These are phyloP conservation scores for Gossypium herbaceum DNA, from an alignment of 345 rosid species.

Conservation along the genomic window DNA sequence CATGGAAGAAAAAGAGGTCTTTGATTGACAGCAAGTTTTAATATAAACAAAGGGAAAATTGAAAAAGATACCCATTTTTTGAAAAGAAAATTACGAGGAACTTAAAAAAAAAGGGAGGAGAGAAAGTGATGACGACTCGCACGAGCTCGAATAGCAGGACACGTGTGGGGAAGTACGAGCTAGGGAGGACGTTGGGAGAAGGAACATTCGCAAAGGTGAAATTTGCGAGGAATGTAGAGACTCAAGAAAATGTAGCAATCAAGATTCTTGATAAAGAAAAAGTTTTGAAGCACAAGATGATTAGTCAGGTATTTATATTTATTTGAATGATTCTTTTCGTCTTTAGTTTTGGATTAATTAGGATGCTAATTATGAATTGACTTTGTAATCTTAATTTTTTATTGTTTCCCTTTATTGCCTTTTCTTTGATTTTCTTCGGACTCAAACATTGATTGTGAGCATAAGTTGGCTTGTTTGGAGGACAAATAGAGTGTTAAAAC, in stretches of 20 bases:
- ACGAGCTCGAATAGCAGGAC: conserved; percentile 45
- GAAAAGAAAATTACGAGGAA: neutral
- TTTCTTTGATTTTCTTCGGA: neutral
- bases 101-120: neutral
- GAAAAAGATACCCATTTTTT: no score
- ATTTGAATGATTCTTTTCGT: neutral
- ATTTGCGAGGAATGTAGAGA: conserved; percentile 71
- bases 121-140: conserved; percentile 42
- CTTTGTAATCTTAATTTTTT: neutral
- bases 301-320: conserved; percentile 57
- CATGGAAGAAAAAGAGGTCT: conserved; percentile 92
- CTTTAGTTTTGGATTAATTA: neutral
- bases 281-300: conserved; percentile 82
- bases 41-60: neutral
- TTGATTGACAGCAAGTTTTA: conserved; percentile 26
- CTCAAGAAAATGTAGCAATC: conserved; percentile 75
- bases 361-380: neutral
- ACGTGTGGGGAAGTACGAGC: conserved; percentile 93
- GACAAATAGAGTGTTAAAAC: neutral
- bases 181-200: conserved; percentile 89
- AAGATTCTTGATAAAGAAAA: conserved; percentile 93
- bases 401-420: neutral
- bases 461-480: neutral
- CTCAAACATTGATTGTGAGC: neutral
- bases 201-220: conserved; percentile 98